Percentiles rank a stretch among this genome's conserved stretches.
Evolutionary conservation across 2,329 filamentous ascomycete species (phyloP).

Genomic region (Alternaria longipes): DNA sequence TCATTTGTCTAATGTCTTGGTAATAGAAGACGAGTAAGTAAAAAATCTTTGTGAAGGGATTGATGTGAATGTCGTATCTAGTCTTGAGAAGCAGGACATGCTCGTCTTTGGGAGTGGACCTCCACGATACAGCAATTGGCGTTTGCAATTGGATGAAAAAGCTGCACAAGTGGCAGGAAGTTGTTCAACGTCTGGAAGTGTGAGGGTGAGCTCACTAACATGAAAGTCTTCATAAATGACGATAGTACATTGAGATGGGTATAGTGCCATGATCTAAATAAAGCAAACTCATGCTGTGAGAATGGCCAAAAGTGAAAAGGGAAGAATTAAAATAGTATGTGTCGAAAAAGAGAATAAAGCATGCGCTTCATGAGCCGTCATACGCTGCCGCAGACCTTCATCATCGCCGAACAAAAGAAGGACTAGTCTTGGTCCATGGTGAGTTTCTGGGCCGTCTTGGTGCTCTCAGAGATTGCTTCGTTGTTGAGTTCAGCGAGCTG

Average conservation of each 20-base stretch:
- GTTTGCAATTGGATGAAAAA: not conserved
- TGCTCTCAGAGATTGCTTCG: slow-evolving; percentile 46
- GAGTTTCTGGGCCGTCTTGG: slow-evolving; percentile 42
- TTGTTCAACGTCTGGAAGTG: not conserved
- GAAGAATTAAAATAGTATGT: not conserved
- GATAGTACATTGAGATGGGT: slow-evolving; percentile 14
- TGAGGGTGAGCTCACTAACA: not conserved
- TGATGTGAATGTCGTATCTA: not conserved
- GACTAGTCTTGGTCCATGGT: slow-evolving; percentile 40
- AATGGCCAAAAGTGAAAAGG: not conserved
- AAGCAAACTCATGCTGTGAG: slow-evolving; percentile 4
- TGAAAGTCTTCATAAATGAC: not conserved
- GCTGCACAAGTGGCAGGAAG: not conserved
- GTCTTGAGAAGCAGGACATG: not conserved
- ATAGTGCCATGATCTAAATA: slow-evolving; percentile 16
- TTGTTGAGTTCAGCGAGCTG: slow-evolving; percentile 50
- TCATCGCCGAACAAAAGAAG: not conserved
- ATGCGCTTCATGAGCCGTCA: slow-evolving; percentile 4
- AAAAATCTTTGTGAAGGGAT: too few relatives aligned
- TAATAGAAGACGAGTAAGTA: not conserved
- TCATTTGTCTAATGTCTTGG: not conserved
- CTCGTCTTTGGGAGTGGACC: not conserved
- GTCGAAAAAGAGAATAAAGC: not conserved
- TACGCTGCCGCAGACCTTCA: not conserved
- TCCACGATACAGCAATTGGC: not conserved